phyloP scores from a whole-genome alignment of 441 rosid genomes.

The Populus hybrid region DNA sequence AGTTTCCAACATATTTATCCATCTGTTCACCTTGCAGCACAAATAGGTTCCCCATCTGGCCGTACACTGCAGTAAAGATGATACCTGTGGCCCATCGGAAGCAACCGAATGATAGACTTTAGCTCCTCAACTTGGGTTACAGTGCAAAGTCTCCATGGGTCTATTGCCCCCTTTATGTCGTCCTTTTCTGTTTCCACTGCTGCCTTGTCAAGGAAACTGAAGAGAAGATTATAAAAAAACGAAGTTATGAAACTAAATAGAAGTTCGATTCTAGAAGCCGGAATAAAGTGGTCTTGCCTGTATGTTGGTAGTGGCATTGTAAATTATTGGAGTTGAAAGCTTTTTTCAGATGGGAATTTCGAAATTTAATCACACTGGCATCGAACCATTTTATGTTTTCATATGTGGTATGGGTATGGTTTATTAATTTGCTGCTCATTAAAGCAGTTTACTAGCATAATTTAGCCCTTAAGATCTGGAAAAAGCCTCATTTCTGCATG shows the following conservation, averaged over 20 bases:
- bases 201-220: conserved; percentile 43
- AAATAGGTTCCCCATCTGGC: conserved; percentile 36
- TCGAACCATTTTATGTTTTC: no score
- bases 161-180: conserved; percentile 14
- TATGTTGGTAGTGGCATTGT: no score
- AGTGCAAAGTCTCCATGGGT: conserved; percentile 35
- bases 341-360: no score
- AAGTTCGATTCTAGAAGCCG: conserved; percentile 24
- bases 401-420: no score
- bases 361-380: no score
- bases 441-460: no score
- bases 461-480: no score
- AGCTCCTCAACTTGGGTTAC: conserved; percentile 32
- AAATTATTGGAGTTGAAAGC: no score
- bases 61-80: conserved; percentile 31
- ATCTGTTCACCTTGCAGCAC: conserved; percentile 32
- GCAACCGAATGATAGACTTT: conserved; percentile 17
- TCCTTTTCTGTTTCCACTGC: conserved; percentile 30
- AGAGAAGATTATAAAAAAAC: conserved; percentile 1
- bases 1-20: conserved; percentile 26
- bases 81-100: conserved; percentile 35
- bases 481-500: no score
- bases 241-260: neutral
- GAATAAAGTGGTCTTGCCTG: no score
- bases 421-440: no score